phyloP scores from a whole-genome alignment of 345 rosid genomes.

The Eucalyptus cloeziana region DNA sequence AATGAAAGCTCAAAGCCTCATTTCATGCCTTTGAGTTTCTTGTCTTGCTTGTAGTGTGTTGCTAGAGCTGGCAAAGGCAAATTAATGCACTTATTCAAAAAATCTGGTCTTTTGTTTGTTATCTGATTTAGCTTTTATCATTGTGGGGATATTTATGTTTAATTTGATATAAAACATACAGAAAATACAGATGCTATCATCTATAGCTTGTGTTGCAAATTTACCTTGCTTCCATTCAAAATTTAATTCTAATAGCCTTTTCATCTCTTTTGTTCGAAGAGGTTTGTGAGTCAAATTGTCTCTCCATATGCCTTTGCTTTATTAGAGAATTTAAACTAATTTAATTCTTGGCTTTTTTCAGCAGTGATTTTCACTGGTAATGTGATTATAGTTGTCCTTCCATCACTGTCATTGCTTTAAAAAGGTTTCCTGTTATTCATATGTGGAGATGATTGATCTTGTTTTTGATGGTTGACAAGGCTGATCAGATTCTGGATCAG shows the following conservation, averaged over 20 bases:
- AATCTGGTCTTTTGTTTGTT: background rate
- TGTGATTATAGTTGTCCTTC: background rate
- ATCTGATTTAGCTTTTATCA: background rate
- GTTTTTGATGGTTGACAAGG: background rate
- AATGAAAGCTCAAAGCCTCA: background rate
- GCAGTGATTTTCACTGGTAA: background rate
- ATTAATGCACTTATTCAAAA: background rate
- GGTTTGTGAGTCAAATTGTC: background rate
- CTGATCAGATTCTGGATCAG: conserved; percentile 45
- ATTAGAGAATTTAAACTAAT: background rate
- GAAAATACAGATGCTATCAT: background rate
- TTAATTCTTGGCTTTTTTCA: background rate
- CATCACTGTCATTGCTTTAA: background rate
- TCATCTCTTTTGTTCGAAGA: background rate
- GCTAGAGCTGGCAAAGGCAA: background rate
- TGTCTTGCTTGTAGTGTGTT: background rate
- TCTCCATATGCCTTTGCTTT: background rate
- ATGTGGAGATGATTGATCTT: background rate
- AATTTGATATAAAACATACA: background rate
- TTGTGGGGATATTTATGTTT: background rate
- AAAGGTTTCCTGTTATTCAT: background rate
- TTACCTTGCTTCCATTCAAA: background rate
- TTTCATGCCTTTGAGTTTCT: background rate
- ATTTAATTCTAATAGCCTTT: background rate
- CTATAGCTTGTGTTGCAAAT: background rate